Evolutionary conservation across 2,329 filamentous ascomycete genomes (phyloP), one percentile per base, ranked within the genome.

Genomic region (Talaromyces piceae): DNA sequence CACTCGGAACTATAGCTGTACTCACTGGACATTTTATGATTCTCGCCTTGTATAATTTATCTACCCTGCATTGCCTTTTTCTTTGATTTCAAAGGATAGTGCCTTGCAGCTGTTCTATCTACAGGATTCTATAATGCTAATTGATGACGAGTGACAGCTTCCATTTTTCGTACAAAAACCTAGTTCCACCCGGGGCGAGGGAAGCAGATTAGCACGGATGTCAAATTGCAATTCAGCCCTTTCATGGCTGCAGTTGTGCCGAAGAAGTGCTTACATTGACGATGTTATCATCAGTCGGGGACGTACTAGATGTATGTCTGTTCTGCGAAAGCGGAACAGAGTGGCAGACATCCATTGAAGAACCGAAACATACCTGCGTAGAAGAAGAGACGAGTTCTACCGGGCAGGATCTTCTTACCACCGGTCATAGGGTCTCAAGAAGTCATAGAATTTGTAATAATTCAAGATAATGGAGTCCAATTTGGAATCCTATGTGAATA

Each of bases 211-310:
- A 91, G 91, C 91, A 95, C 88, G 86, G 88, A 95, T 95, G 90
- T 96, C 90, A 95, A 95, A 95, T 95, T 96, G 83, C 91, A 93
- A 91, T 86, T 77, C 81, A 81, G 84, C 83, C 73, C 68, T 64
- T 67, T 60, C 73, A 84, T 95, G 88, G 86, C 88, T 90, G 83
- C 78, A 80, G 83, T 91, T 93, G 91, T 89, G 91, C 90, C 90
- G 88, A 91, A 95, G 89, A 95, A 89, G 89, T 95, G 90, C 90
- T 93, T 81, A 94, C 78, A 93, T 79, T 52, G 58, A 70, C 13
- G n/a, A 51, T 56, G 60, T 45, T n/a, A 26, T 50, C 53, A 59
- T 59, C 23, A 46, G 22, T 63, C 69, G 67, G 63, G 61, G 67
- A 70, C 57, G 68, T 72, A 72, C 69, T 72, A 68, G 69, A 71